Base-by-base conservation (phyloP, 306 rosid genomes). In the Carpinus fangiana region DNA sequence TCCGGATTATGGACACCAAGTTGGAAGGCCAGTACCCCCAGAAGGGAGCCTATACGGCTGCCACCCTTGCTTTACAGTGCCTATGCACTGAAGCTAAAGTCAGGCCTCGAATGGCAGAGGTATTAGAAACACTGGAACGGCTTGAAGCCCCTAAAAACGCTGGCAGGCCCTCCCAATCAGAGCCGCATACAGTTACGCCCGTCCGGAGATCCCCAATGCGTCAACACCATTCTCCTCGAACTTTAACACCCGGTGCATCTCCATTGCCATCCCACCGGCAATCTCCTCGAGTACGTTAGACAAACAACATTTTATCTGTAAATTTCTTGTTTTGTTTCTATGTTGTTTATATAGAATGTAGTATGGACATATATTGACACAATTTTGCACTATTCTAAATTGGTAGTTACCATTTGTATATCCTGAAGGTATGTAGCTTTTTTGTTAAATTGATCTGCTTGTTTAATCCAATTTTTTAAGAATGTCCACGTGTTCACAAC, bases 1-100 rank as follows among this genome's bases (percentile, higher is more conserved):
- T 93, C 77, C 84, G 99, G 79, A 95, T 95, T 6, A 95, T 95
- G 99, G 98, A 95, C 79, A 90, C 98, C 53, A 89, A 92, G 70
- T 60, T 95, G 77, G 99, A 90, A 70, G 98, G 99, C 12, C 97
- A 89, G 64, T 95, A 95, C 73, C 97, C 98, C 0, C 91, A 90
- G 62, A 91, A 93, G 75, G 97, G 89, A 47, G 98, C 99, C 72
- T 85, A 46, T 74, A 79, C 78, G 67, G 98, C 97, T 41, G 98
- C 99, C 4, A 77, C 86, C 43, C 89, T 95, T 12, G 96, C 98
- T 26, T 78, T 85, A 56, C 93, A 87, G 54, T 95, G 99, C 85
- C 93, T 95, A 13, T 84, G 75, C 57, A 64, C 46, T n/a, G 99
- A 95, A 76, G 90, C 93, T 26, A 93, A 93, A 80, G 65, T 81